Percentiles rank a stretch among this genome's conserved stretches.
Conservation (phyloP, 129 eudicot genomes). For the Flaveria trinervia region DNA sequence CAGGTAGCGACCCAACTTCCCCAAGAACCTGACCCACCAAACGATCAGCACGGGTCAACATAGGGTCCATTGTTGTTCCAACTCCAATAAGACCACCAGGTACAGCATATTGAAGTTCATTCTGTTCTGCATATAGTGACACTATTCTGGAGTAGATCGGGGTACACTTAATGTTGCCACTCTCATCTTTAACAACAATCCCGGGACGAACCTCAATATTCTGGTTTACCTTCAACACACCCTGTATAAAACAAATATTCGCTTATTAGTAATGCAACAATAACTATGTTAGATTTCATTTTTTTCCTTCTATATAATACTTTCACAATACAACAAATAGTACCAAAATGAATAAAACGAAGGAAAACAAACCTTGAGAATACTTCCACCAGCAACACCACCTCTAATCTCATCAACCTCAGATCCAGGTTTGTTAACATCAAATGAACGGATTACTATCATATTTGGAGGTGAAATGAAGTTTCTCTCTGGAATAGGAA, state of each 20-base stretch:
- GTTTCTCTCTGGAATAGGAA: constrained; percentile 92
- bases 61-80: constrained; percentile 99
- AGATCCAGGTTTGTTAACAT: constrained; percentile 94
- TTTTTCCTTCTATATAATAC: neutral
- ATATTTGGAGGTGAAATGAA: constrained; percentile 94
- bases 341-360: neutral
- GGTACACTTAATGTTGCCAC: constrained; percentile 91
- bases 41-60: constrained; percentile 97
- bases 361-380: constrained; percentile 63
- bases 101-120: constrained; percentile 92
- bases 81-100: constrained; percentile 99
- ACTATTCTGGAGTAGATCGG: constrained; percentile 95
- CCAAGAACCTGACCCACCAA: constrained; percentile 98
- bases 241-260: constrained; percentile 44
- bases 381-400: constrained; percentile 99
- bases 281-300: neutral
- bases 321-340: neutral
- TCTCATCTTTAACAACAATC: constrained; percentile 90
- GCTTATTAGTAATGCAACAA: neutral
- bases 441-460: constrained; percentile 97
- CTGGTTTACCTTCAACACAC: constrained; percentile 96
- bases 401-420: constrained; percentile 93
- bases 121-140: constrained; percentile 89
- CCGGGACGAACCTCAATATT: constrained; percentile 94
- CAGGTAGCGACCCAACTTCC: constrained; percentile 97